A percentile compares a stretch with the other conserved stretches of the same genome.
These are phyloP conservation scores for Pleurotus pulmonarius DNA, from an alignment of 768 basidiomycete genomes.

Conservation along the genomic window DNA sequence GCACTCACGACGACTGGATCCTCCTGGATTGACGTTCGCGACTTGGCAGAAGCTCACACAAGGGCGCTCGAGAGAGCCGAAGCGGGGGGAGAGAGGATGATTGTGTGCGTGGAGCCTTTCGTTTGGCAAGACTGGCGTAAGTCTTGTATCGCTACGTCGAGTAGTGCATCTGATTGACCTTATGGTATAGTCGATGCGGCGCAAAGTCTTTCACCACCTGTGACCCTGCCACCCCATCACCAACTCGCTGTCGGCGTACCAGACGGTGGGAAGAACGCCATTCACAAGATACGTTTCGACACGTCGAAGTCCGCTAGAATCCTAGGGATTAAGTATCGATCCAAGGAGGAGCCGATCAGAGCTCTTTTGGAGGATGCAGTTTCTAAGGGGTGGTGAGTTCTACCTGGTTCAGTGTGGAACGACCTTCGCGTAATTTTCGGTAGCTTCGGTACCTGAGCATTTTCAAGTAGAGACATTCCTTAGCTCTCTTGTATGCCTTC, in stretches of 20 bases:
- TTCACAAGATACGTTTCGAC: conserved; percentile 26
- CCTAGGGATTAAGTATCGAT: conserved; percentile 37
- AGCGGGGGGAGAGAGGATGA: conserved; percentile 47
- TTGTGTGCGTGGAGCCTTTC: conserved; percentile 18
- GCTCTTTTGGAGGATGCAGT: conserved; percentile 41
- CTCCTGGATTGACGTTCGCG: conserved; percentile 39
- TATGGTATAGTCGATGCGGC: conserved; percentile 30
- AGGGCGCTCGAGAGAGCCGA: conserved; percentile 39
- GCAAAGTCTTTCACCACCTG: conserved; percentile 26
- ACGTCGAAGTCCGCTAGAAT: conserved; percentile 33
- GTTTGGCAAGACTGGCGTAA: conserved; percentile 27
- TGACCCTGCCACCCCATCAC: conserved; percentile 19
- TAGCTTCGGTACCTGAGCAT: too few species aligned
- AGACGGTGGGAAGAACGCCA: conserved; percentile 22
- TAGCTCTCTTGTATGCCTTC: too few species aligned
- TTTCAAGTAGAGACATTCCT: too few species aligned
- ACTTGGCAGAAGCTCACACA: conserved; percentile 46
- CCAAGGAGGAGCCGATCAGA: conserved; percentile 33
- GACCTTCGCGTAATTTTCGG: too few species aligned
- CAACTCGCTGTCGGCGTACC: conserved; percentile 29
- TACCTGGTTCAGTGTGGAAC: too few species aligned
- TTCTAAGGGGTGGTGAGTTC: conserved; percentile 36
- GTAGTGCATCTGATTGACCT: too few species aligned
- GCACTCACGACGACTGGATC: conserved; percentile 15
- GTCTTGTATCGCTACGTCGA: too few species aligned